phyloP scores from a whole-genome alignment of 768 basidiomycete genomes.

The Trametes meyenii region DNA sequence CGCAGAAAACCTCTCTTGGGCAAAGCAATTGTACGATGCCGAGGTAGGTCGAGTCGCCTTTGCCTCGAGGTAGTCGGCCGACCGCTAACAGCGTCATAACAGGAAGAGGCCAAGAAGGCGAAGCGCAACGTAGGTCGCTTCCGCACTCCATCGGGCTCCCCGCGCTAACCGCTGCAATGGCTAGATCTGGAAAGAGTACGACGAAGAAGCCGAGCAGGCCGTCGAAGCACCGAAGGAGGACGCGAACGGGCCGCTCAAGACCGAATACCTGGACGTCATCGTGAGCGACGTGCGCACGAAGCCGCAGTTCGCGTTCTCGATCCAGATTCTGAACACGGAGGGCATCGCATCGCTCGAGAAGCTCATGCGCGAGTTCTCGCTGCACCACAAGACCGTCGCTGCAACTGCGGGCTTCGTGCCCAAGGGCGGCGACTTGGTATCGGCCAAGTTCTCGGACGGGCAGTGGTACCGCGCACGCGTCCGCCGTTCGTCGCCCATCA shows the following conservation, averaged over 20 bases:
- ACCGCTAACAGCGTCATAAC: not conserved
- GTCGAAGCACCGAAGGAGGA: conserved; percentile 50
- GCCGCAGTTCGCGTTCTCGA: conserved; percentile 83
- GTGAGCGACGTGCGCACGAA: conserved; percentile 81
- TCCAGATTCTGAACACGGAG: conserved; percentile 91
- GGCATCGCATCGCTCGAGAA: conserved; percentile 92
- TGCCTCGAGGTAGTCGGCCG: not conserved
- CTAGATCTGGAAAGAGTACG: conserved; percentile 87
- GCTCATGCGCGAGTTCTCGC: conserved; percentile 91
- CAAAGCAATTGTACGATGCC: conserved; percentile 77
- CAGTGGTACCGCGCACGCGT: conserved; percentile 97
- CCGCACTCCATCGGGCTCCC: not conserved
- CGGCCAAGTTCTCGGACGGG: conserved; percentile 92
- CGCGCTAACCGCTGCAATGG: not conserved
- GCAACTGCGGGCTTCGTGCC: conserved; percentile 75
- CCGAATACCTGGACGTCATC: conserved; percentile 92
- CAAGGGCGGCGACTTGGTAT: conserved; percentile 85
- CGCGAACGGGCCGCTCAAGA: conserved; percentile 58
- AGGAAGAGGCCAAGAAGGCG: conserved; percentile 82
- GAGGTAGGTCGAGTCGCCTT: conserved; percentile 54
- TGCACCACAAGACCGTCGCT: conserved; percentile 74
- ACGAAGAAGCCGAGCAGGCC: conserved; percentile 67
- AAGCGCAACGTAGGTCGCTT: conserved; percentile 67
- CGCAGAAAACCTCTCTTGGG: conserved; percentile 80
- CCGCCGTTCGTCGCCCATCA: conserved; percentile 79